Base-by-base conservation (phyloP, 1,284 basidiomycete genomes). In the Cutaneotrichosporon sp. region DNA sequence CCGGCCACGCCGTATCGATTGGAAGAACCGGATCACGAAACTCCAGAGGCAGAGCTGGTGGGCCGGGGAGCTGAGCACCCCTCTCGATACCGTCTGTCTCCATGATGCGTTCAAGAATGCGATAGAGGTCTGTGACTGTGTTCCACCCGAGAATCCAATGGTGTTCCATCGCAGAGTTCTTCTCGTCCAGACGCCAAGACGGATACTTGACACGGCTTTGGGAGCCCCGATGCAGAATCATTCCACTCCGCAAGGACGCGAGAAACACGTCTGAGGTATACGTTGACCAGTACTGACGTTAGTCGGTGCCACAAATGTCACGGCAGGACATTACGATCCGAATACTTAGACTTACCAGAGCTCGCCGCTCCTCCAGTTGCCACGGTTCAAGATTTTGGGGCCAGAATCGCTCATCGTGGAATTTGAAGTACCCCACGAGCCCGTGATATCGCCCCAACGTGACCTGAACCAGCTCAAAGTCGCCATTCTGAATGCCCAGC, bases 101-200 rank as follows among this genome's bases (percentile, higher is more conserved):
- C 22, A 55, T 45, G 46, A 59, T 46, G 7, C 50, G 20, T 24
- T 59, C 50, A 12, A 59, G 38, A 14, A 50, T 49, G 11, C 57
- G 57, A 33, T 59, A 59, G 17, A 59, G 46, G 48, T 59, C 53
- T 14, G 53, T 55, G 32, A 50, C 51, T 19, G 44, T 46, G 47
- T 59, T 59, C 57, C 57, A 59, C 10, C 57, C 57, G 6, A 33
- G 39, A 5, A 55, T 27, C 57, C 57, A 59, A 27, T 25, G 19
- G 17, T 16, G 19, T 20, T 49, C 47, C 3, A 11, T 16, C 6
- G 46, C 14, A 10, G 12, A 27, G 35, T 47, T 27, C n/a, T n/a
- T 5, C 6, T 49, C 37, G 26, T 54, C 52, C n/a, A 47, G 20
- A n/a, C 44, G 48, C 44, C 46, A 49, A 27, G 25, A 20, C 6